Evolutionary conservation across 495 filamentous ascomycete genomes (phyloP).

Genomic region (Staphylotrichum longicolle): DNA sequence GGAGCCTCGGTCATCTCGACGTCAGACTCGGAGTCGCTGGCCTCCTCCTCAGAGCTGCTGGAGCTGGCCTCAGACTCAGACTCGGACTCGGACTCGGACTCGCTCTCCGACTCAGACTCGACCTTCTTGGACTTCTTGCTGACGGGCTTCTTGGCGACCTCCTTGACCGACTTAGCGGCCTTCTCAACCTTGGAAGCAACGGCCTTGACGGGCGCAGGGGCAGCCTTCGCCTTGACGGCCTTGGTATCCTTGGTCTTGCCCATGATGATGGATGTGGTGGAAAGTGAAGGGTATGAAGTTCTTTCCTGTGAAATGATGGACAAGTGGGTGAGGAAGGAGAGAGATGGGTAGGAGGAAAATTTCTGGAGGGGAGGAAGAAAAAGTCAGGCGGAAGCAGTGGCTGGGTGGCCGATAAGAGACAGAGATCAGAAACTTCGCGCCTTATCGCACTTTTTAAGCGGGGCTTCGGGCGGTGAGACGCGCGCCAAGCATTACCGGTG

Average conservation of each 20-base stretch:
- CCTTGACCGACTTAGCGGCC: constrained; percentile 32
- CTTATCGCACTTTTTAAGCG: constrained; percentile 3
- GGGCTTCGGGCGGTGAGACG: constrained; percentile 9
- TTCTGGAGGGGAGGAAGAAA: constrained; percentile 19
- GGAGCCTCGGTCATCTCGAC: constrained; percentile 50
- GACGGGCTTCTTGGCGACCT: constrained; percentile 28
- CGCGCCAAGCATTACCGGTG: constrained; percentile 4
- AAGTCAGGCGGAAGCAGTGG: not conserved
- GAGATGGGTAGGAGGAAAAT: constrained; percentile 19
- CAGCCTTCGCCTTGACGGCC: constrained; percentile 48
- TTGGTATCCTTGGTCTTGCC: constrained; percentile 56
- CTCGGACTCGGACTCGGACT: constrained; percentile 17
- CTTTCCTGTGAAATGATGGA: constrained; percentile 25
- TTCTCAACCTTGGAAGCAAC: constrained; percentile 45
- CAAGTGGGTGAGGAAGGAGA: constrained; percentile 12
- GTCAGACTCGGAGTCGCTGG: constrained; percentile 41
- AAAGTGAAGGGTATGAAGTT: constrained; percentile 19
- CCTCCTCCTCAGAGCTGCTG: constrained; percentile 21
- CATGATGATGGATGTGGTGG: constrained; percentile 43
- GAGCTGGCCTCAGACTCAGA: constrained; percentile 27
- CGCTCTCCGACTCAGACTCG: constrained; percentile 37
- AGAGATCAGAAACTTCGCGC: no score
- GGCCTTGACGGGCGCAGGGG: constrained; percentile 23
- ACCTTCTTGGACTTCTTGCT: constrained; percentile 35
- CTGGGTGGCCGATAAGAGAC: constrained; percentile 1